Conservation (phyloP, 257 asterid genomes). For the Solanum tacnaense region DNA sequence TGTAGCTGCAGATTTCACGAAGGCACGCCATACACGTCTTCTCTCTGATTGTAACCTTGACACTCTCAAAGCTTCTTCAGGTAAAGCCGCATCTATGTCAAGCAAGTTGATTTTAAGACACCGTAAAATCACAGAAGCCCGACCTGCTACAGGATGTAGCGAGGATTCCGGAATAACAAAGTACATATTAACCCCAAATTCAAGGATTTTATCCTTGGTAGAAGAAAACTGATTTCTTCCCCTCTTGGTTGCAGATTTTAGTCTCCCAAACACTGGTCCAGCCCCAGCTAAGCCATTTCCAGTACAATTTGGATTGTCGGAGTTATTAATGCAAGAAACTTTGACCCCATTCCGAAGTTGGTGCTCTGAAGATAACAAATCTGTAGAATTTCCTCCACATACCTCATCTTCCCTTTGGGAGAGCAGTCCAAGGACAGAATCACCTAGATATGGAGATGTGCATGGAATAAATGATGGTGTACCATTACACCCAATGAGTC, state of each 20-base stretch:
- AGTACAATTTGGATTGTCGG: constrained; percentile 12
- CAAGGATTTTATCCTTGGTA: constrained; percentile 24
- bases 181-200: constrained; percentile 27
- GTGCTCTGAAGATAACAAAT: constrained; percentile 13
- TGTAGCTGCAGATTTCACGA: constrained; percentile 70
- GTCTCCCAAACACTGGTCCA: constrained; percentile 22
- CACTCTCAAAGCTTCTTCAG: constrained; percentile 57
- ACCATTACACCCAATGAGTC: constrained; percentile 56
- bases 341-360: constrained; percentile 16
- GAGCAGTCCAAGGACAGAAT: constrained; percentile 33
- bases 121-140: constrained; percentile 50
- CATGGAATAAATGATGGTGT: constrained; percentile 38
- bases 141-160: constrained; percentile 50
- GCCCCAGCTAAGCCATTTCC: constrained; percentile 20
- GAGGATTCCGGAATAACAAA: constrained; percentile 49
- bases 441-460: constrained; percentile 27
- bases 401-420: constrained; percentile 19
- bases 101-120: constrained; percentile 64
- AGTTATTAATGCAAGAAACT: constrained; percentile 5
- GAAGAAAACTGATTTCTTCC: constrained; percentile 29
- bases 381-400: constrained; percentile 15
- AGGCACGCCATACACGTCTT: constrained; percentile 71
- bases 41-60: constrained; percentile 54
- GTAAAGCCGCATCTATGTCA: constrained; percentile 85
- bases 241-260: constrained; percentile 15